Percentiles rank a stretch among this genome's conserved stretches.
Conservation (phyloP, 2,329 filamentous ascomycete species). For the Fusarium subtropicale region DNA sequence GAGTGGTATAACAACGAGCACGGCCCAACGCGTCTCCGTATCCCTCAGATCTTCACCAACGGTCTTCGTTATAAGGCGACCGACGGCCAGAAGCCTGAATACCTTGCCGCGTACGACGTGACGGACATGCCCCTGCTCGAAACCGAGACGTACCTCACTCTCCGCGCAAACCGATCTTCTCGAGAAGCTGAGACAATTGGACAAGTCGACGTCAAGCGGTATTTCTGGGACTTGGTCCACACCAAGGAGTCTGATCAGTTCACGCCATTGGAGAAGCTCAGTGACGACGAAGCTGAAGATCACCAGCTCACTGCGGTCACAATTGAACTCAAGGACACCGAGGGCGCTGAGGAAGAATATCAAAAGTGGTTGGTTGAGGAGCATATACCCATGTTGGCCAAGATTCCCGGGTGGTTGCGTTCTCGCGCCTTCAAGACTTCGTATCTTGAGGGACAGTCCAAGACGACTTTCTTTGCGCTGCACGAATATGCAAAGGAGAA, state of each 20-base stretch:
- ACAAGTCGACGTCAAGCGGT: conserved; percentile 73
- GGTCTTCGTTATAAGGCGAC: conserved; percentile 82
- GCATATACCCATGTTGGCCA: conserved; percentile 76
- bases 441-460: conserved; percentile 65
- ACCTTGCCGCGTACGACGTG: conserved; percentile 85
- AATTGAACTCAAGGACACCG: conserved; percentile 64
- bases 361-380: conserved; percentile 80
- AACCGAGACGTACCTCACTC: conserved; percentile 74
- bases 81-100: conserved; percentile 73
- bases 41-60: conserved; percentile 78
- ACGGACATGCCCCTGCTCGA: conserved; percentile 77
- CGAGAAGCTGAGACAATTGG: conserved; percentile 66
- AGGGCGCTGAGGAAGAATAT: conserved; percentile 64
- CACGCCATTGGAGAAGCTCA: conserved; percentile 67
- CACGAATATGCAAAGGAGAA: conserved; percentile 79
- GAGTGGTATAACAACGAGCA: conserved; percentile 97
- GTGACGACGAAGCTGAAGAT: conserved; percentile 68
- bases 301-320: conserved; percentile 72
- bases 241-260: conserved; percentile 68
- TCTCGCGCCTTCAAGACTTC: conserved; percentile 77
- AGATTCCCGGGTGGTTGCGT: conserved; percentile 82
- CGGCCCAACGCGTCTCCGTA: conserved; percentile 80
- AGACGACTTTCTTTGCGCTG: conserved; percentile 69
- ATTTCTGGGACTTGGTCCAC: conserved; percentile 75
- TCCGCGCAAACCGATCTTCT: conserved; percentile 68